Percentiles rank a stretch among this genome's conserved stretches.
phyloP scores from a whole-genome alignment of 2,329 filamentous ascomycete species.

The Penicillium psychrosexuale region DNA sequence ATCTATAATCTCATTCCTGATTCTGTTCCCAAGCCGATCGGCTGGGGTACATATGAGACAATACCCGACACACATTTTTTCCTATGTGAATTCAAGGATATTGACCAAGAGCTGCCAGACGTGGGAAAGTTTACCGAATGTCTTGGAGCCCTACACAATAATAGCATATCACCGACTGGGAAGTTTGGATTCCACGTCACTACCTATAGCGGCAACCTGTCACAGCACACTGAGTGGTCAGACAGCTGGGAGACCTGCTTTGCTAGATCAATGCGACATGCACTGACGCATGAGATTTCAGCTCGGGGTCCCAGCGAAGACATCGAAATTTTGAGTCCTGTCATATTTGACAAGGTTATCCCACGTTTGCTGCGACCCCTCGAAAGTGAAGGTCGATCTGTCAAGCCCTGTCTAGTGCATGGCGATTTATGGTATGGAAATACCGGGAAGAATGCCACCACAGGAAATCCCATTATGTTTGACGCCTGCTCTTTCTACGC shows the following conservation, averaged over 20 bases:
- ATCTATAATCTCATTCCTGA: background rate
- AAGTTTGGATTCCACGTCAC: background rate
- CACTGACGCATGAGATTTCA: background rate
- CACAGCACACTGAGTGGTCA: background rate
- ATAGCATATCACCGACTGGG: background rate
- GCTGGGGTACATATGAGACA: background rate
- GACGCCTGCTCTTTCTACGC: background rate
- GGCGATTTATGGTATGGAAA: background rate
- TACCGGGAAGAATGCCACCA: background rate
- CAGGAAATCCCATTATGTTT: background rate
- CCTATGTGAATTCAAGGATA: background rate
- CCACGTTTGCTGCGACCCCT: background rate
- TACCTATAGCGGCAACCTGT: background rate
- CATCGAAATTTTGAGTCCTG: background rate
- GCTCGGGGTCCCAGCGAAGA: background rate
- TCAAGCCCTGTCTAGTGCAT: background rate
- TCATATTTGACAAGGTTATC: background rate
- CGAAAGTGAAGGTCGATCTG: background rate
- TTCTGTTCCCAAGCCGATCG: background rate
- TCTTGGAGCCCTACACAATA: background rate
- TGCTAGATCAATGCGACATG: background rate
- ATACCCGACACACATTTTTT: background rate
- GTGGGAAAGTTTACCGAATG: background rate
- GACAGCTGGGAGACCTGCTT: background rate
- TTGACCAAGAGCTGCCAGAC: background rate